Evolutionary conservation across 441 rosid species (phyloP).

Genomic region (Brassica balearica): DNA sequence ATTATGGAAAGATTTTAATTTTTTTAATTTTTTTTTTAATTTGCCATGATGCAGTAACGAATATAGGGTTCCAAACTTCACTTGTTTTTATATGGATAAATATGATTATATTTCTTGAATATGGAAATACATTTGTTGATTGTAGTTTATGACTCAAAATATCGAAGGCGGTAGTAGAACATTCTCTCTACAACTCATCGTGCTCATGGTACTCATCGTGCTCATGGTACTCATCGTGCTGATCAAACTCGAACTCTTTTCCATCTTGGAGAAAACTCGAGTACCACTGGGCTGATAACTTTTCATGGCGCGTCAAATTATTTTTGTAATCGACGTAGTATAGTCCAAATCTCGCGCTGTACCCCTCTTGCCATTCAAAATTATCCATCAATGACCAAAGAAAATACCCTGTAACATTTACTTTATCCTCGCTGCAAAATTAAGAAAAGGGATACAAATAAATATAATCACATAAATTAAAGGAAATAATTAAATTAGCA

Average conservation of each 20-base stretch:
- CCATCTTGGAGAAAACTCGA: constrained; percentile 35
- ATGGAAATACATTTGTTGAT: constrained; percentile 1
- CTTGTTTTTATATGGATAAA: not conserved
- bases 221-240: not conserved
- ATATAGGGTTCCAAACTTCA: not conserved
- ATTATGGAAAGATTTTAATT: not conserved
- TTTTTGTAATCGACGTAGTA: constrained; percentile 36
- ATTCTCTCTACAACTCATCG: constrained; percentile 48
- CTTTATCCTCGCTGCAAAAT: constrained; percentile 35
- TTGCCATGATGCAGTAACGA: not conserved
- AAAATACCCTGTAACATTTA: constrained; percentile 43
- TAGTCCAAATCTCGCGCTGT: constrained; percentile 34
- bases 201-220: constrained; percentile 10
- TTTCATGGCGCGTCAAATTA: constrained; percentile 42
- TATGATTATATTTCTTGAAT: constrained; percentile 14
- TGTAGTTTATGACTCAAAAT: constrained; percentile 18
- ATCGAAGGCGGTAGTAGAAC: constrained; percentile 22
- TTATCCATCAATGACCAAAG: constrained; percentile 44
- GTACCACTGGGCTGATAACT: constrained; percentile 36
- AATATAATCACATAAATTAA: not conserved
- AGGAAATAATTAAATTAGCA: not conserved
- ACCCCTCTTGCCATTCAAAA: constrained; percentile 41
- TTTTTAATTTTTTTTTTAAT: no score
- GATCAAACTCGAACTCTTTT: constrained; percentile 30
- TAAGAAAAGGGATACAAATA: not conserved